Evolutionary conservation across 805 yeast genomes (phyloP).

Genomic region (Nakazawaea populi): DNA sequence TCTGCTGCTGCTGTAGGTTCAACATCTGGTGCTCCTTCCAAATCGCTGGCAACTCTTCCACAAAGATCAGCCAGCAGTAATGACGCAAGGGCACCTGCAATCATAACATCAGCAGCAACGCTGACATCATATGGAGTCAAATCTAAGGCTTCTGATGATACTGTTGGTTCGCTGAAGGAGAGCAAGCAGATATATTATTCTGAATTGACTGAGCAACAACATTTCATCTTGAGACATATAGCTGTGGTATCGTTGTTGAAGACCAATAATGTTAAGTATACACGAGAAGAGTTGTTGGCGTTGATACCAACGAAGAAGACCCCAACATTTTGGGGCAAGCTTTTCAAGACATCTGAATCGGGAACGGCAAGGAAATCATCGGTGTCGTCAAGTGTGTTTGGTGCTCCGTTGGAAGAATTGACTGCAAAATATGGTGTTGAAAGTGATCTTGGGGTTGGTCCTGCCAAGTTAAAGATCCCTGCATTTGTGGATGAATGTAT

Average conservation of each 20-base stretch:
- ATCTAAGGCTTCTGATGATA: neutral
- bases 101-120: too few species aligned
- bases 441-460: slow-evolving; percentile 80
- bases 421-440: slow-evolving; percentile 72
- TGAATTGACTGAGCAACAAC: slow-evolving; percentile 54
- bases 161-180: neutral
- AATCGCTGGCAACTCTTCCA: too few species aligned
- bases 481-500: slow-evolving; percentile 81
- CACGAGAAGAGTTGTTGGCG: slow-evolving; percentile 33
- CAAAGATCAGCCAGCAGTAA: too few species aligned
- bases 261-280: slow-evolving; percentile 18
- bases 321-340: slow-evolving; percentile 48
- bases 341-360: slow-evolving; percentile 26
- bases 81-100: too few species aligned
- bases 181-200: slow-evolving; percentile 48
- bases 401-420: slow-evolving; percentile 64
- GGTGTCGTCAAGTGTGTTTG: slow-evolving; percentile 48
- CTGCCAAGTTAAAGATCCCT: slow-evolving; percentile 75
- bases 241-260: slow-evolving; percentile 47
- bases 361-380: neutral
- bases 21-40: too few species aligned
- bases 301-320: slow-evolving; percentile 37
- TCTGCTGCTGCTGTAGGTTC: neutral
- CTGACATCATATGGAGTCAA: too few species aligned
- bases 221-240: slow-evolving; percentile 51